A percentile compares a stretch with the other conserved stretches of the same genome.
These are phyloP conservation scores for Aquilaria yunnanensis DNA, from an alignment of 345 rosid genomes.

Conservation along the genomic window DNA sequence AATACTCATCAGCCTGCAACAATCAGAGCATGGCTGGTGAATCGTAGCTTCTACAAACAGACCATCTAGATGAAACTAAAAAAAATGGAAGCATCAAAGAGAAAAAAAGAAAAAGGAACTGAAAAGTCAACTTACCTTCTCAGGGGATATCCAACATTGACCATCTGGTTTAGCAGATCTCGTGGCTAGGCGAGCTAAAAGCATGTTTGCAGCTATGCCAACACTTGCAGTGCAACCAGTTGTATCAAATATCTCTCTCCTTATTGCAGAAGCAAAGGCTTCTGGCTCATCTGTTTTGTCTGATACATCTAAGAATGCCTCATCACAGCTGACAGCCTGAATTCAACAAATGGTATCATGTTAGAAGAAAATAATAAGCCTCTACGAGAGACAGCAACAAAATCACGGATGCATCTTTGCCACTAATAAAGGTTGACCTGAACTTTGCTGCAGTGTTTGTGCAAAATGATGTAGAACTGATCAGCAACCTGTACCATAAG, in stretches of 20 bases:
- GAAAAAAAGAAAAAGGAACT: neutral
- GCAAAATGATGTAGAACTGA: slow-evolving; percentile 78
- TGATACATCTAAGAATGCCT: slow-evolving; percentile 81
- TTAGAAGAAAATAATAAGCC: slow-evolving; percentile 9
- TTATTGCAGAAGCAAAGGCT: slow-evolving; percentile 54
- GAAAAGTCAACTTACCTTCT: slow-evolving; percentile 32
- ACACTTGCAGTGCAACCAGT: slow-evolving; percentile 92
- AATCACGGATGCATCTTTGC: neutral
- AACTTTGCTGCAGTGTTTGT: slow-evolving; percentile 74
- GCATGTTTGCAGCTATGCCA: slow-evolving; percentile 88
- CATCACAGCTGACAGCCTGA: slow-evolving; percentile 97
- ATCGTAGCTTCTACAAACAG: neutral
- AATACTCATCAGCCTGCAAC: slow-evolving; percentile 64
- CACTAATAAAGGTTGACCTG: slow-evolving; percentile 38
- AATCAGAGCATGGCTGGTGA: slow-evolving; percentile 1
- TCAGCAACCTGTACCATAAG: slow-evolving; percentile 76
- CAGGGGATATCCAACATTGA: slow-evolving; percentile 64
- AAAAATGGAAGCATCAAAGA: too few relatives aligned
- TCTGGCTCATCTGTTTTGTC: slow-evolving; percentile 52
- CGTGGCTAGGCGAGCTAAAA: slow-evolving; percentile 95
- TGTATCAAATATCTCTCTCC: slow-evolving; percentile 66
- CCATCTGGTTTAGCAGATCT: slow-evolving; percentile 90
- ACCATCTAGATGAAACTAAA: too few relatives aligned
- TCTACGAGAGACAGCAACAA: neutral
- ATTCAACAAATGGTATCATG: slow-evolving; percentile 15